phyloP scores from a whole-genome alignment of 306 rosid species.

The Fagus sylvatica region DNA sequence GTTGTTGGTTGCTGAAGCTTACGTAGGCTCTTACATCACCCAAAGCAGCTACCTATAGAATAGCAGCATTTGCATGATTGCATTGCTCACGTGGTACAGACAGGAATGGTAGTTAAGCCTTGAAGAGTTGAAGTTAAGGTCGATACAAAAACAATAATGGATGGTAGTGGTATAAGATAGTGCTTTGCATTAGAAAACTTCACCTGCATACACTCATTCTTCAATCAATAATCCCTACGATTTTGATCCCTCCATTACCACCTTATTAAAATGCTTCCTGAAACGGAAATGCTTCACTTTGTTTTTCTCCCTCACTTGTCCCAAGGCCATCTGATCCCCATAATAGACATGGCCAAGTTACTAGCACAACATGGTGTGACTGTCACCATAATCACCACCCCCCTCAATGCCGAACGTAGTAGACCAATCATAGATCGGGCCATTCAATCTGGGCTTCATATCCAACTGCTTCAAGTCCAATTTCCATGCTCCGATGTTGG shows the following conservation, averaged over 20 bases:
- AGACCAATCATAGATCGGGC: constrained; percentile 5
- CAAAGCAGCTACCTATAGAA: too few species aligned
- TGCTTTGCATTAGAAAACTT: too few species aligned
- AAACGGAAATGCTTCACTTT: constrained; percentile 28
- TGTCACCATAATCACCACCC: constrained; percentile 25
- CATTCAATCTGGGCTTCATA: not conserved
- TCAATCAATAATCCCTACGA: too few species aligned
- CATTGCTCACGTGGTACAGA: too few species aligned
- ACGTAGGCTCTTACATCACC: too few species aligned
- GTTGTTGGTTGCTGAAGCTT: too few species aligned
- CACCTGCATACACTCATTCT: too few species aligned
- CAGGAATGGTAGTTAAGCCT: too few species aligned
- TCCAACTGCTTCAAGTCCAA: constrained; percentile 10
- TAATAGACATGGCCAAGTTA: constrained; percentile 28
- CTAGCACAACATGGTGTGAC: constrained; percentile 16
- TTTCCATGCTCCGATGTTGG: constrained; percentile 13
- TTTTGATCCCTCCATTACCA: not conserved
- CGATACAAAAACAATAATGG: too few species aligned
- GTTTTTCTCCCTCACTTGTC: constrained; percentile 21
- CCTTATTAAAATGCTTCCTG: not conserved
- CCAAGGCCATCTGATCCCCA: constrained; percentile 35
- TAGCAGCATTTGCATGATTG: too few species aligned
- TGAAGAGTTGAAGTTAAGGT: too few species aligned
- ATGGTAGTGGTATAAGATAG: too few species aligned
- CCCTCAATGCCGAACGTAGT: constrained; percentile 1